Percentiles rank a stretch among this genome's conserved stretches.
Evolutionary conservation across 495 filamentous ascomycete species (phyloP).

Genomic region (Pseudoneurospora amorphoporcata): DNA sequence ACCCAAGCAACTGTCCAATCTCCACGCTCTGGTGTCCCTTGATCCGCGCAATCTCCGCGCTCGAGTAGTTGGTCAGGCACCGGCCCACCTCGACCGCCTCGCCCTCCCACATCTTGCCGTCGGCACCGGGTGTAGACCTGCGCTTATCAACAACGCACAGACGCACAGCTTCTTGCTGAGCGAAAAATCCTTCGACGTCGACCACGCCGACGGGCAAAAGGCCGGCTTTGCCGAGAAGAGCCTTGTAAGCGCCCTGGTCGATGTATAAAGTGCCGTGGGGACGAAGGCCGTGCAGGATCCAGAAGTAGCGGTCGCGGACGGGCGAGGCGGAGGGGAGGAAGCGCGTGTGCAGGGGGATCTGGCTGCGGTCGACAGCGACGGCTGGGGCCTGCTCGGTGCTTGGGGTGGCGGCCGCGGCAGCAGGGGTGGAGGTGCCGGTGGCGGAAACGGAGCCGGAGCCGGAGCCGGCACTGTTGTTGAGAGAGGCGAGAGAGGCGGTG

Average conservation of each 20-base stretch:
- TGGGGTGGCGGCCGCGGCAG: slow-evolving; percentile 7
- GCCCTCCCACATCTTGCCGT: slow-evolving; percentile 35
- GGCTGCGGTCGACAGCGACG: slow-evolving; percentile 16
- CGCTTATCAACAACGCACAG: slow-evolving; percentile 60
- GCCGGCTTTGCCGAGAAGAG: slow-evolving; percentile 72
- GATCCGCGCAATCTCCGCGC: slow-evolving; percentile 69
- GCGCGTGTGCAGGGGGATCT: slow-evolving; percentile 71
- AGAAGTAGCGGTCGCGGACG: slow-evolving; percentile 88
- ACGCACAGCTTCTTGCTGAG: slow-evolving; percentile 83
- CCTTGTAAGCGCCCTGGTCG: slow-evolving; percentile 74
- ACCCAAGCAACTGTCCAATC: slow-evolving; percentile 70
- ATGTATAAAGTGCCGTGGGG: slow-evolving; percentile 89
- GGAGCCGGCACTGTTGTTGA: background rate
- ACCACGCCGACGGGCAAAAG: slow-evolving; percentile 86
- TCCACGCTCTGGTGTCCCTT: slow-evolving; percentile 74
- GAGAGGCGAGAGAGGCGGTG: background rate
- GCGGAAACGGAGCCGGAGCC: background rate
- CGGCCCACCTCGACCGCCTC: slow-evolving; percentile 71
- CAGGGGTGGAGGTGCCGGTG: slow-evolving; percentile 1
- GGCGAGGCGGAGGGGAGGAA: slow-evolving; percentile 82
- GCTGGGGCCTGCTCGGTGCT: slow-evolving; percentile 22
- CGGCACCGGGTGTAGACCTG: slow-evolving; percentile 3
- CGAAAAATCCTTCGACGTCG: slow-evolving; percentile 76
- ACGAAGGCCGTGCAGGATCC: slow-evolving; percentile 89
- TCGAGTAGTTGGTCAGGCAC: slow-evolving; percentile 90